Evolutionary conservation across 2,329 filamentous ascomycete species (phyloP).

Genomic region (Aureobasidium mangrovei): DNA sequence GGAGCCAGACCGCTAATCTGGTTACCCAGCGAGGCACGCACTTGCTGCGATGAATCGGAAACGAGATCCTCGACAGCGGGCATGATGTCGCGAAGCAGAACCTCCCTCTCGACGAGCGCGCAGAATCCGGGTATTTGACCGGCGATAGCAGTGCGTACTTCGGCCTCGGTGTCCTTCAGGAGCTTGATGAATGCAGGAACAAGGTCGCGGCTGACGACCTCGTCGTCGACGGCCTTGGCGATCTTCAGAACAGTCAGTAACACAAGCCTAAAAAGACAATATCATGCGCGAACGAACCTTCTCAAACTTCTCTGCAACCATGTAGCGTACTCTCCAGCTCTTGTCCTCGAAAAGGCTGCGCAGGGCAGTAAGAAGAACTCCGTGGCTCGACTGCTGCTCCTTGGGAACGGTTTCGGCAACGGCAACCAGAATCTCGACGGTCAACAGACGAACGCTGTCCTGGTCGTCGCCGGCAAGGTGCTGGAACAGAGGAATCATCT

Average conservation of each 20-base stretch:
- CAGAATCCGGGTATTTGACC: constrained; percentile 98
- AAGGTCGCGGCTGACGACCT: constrained; percentile 86
- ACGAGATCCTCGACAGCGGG: constrained; percentile 91
- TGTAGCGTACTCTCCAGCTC: constrained; percentile 98
- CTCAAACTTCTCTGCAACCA: constrained; percentile 97
- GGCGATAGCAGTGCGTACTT: constrained; percentile 92
- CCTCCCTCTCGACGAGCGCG: constrained; percentile 73
- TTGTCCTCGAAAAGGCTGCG: constrained; percentile 96
- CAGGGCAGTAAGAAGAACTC: constrained; percentile 80
- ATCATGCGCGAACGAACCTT: constrained; percentile 55
- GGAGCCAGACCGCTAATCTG: constrained; percentile 95
- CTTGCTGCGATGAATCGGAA: constrained; percentile 91
- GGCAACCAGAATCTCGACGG: constrained; percentile 90
- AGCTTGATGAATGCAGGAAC: constrained; percentile 96
- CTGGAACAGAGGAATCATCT: constrained; percentile 99
- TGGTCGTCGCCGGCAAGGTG: constrained; percentile 94
- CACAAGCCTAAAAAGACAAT: constrained; percentile 15
- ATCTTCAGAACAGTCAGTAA: constrained; percentile 49
- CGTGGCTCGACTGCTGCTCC: constrained; percentile 94
- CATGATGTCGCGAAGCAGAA: constrained; percentile 93
- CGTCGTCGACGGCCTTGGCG: constrained; percentile 95
- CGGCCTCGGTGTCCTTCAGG: constrained; percentile 93
- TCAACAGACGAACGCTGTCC: constrained; percentile 91
- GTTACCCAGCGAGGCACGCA: constrained; percentile 86
- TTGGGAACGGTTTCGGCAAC: constrained; percentile 97